Conservation (phyloP, 1,284 basidiomycete genomes). For the Xanthoconium separans region DNA sequence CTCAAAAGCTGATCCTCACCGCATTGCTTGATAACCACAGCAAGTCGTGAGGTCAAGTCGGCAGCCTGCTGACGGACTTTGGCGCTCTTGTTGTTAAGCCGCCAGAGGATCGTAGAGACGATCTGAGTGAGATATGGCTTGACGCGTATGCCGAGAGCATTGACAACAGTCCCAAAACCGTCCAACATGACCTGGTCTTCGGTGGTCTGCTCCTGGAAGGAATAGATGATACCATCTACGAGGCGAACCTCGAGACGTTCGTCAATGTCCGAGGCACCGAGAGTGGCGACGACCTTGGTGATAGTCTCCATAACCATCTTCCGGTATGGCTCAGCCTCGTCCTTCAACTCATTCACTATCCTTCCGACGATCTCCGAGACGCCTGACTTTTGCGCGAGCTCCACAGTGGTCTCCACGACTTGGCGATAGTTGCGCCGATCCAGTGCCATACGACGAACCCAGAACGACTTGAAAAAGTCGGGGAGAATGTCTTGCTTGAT, state of each 20-base stretch:
- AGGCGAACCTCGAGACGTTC: constrained; percentile 92
- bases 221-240: constrained; percentile 98
- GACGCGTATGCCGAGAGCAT: constrained; percentile 95
- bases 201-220: constrained; percentile 99
- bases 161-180: constrained; percentile 96
- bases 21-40: constrained; percentile 98
- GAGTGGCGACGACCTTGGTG: constrained; percentile 90
- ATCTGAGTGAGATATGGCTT: constrained; percentile 99
- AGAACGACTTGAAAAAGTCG: constrained; percentile 99
- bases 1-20: constrained; percentile 95
- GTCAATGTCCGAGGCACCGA: constrained; percentile 96
- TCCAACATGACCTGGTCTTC: constrained; percentile 99
- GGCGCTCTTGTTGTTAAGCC: constrained; percentile 98
- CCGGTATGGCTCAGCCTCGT: constrained; percentile 94
- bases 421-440: constrained; percentile 96
- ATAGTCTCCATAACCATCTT: constrained; percentile 99
- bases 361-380: constrained; percentile 94
- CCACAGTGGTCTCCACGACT: constrained; percentile 98
- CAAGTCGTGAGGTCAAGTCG: constrained; percentile 91
- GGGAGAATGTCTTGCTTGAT: constrained; percentile 97
- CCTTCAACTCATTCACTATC: constrained; percentile 96
- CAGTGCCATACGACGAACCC: constrained; percentile 97
- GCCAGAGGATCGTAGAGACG: constrained; percentile 99
- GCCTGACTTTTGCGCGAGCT: constrained; percentile 95
- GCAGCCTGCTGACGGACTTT: constrained; percentile 99